These are phyloP conservation scores for Cladophialophora yegresii DNA, from an alignment of 2,329 filamentous ascomycete genomes.

Conservation along the genomic window DNA sequence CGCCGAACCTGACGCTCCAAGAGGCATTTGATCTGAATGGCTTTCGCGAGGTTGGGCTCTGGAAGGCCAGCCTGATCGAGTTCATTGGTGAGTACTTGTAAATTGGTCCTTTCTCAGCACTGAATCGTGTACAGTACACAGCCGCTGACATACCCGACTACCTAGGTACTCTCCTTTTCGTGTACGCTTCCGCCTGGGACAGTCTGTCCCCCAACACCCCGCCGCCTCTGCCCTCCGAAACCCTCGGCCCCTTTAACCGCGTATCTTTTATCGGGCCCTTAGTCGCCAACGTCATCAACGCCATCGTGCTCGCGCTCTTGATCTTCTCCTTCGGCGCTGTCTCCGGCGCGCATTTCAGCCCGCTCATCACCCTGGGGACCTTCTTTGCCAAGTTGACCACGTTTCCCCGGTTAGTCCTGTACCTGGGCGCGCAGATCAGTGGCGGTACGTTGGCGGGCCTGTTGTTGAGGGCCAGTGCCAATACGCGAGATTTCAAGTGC, in stretches of 20 bases:
- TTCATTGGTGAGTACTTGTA: conserved; percentile 41
- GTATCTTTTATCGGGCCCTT: conserved; percentile 39
- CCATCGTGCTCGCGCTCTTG: conserved; percentile 50
- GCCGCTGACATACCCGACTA: neutral
- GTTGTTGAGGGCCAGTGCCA: conserved; percentile 45
- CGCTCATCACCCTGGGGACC: conserved; percentile 56
- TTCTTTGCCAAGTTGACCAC: conserved; percentile 55
- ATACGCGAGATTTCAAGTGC: conserved; percentile 40
- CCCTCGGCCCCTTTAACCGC: conserved; percentile 39
- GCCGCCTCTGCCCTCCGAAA: conserved; percentile 26
- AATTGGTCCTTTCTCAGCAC: neutral
- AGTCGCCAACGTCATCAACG: conserved; percentile 46
- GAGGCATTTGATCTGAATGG: conserved; percentile 44
- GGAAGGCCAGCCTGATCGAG: conserved; percentile 49
- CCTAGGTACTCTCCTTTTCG: conserved; percentile 36
- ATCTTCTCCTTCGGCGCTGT: conserved; percentile 54
- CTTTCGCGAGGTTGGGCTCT: conserved; percentile 42
- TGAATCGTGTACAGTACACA: neutral
- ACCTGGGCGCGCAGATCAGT: conserved; percentile 50
- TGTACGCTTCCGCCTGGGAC: conserved; percentile 36
- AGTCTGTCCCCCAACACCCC: conserved; percentile 23
- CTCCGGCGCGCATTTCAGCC: conserved; percentile 57
- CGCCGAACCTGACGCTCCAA: conserved; percentile 44
- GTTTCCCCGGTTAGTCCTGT: conserved; percentile 52
- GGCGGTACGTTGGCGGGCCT: conserved; percentile 52